Evolutionary conservation across 441 rosid species (phyloP).

Genomic region (Aquilaria agallochum): DNA sequence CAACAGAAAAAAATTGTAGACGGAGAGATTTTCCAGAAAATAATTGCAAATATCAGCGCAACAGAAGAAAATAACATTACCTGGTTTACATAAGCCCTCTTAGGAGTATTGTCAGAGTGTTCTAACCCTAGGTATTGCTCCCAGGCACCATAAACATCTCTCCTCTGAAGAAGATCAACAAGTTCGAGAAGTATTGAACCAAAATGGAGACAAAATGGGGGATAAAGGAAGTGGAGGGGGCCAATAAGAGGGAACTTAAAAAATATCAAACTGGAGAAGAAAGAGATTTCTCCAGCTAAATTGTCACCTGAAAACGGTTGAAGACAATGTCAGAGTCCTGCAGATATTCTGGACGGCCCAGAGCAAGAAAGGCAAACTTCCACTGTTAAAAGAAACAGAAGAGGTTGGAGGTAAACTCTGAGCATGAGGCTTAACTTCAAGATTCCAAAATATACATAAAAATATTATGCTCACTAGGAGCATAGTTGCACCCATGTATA

Average conservation of each 20-base stretch:
- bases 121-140: conserved; percentile 77
- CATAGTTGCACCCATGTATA: not conserved
- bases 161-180: conserved; percentile 29
- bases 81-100: conserved; percentile 60
- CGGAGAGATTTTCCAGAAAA: conserved; percentile 2
- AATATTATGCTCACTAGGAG: not conserved
- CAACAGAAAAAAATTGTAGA: not conserved
- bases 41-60: not conserved
- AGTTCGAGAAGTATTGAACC: not conserved
- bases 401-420: not conserved
- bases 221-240: not conserved
- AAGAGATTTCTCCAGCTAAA: not conserved
- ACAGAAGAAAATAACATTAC: conserved; percentile 19
- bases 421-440: not conserved
- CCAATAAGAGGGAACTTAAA: not conserved
- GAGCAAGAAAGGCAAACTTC: conserved; percentile 62
- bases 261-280: not conserved
- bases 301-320: conserved; percentile 55
- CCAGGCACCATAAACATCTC: conserved; percentile 67
- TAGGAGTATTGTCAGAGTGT: conserved; percentile 57
- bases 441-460: not conserved
- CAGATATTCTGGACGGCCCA: conserved; percentile 68
- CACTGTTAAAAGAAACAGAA: conserved; percentile 29
- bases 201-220: not conserved
- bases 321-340: conserved; percentile 58